phyloP scores from a whole-genome alignment of 805 yeast species.

The Ogataea populi-albae region DNA sequence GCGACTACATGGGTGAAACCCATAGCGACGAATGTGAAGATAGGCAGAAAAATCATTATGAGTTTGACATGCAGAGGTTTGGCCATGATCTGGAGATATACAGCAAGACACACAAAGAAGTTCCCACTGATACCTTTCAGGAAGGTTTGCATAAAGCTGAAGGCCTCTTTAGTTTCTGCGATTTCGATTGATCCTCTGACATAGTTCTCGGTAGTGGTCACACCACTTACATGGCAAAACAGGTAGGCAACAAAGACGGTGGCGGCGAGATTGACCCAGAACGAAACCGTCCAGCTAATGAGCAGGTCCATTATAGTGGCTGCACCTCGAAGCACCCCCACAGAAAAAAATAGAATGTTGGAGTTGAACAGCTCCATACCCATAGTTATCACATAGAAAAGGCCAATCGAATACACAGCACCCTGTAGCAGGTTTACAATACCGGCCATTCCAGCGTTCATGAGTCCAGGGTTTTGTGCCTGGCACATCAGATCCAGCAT shows the following conservation, averaged over 20 bases:
- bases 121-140: constrained; percentile 75
- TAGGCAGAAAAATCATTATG: constrained; percentile 59
- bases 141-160: constrained; percentile 58
- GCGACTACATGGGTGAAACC: constrained; percentile 83
- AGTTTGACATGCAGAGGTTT: constrained; percentile 77
- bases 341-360: constrained; percentile 67
- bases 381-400: constrained; percentile 69
- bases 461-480: constrained; percentile 45
- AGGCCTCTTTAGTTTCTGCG: constrained; percentile 41
- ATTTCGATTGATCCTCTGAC: constrained; percentile 47
- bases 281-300: constrained; percentile 65
- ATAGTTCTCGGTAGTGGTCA: constrained; percentile 40
- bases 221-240: constrained; percentile 55
- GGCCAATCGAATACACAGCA: constrained; percentile 62
- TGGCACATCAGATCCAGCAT: constrained; percentile 61
- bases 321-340: constrained; percentile 67
- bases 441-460: constrained; percentile 45
- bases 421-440: constrained; percentile 57
- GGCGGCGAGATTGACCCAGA: constrained; percentile 63
- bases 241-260: constrained; percentile 65
- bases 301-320: constrained; percentile 60
- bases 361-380: constrained; percentile 79
- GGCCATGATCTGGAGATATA: constrained; percentile 73
- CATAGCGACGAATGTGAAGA: constrained; percentile 73
- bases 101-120: constrained; percentile 72